Conservation (phyloP, 495 filamentous ascomycete genomes). For the Penicilliopsis zonata region DNA sequence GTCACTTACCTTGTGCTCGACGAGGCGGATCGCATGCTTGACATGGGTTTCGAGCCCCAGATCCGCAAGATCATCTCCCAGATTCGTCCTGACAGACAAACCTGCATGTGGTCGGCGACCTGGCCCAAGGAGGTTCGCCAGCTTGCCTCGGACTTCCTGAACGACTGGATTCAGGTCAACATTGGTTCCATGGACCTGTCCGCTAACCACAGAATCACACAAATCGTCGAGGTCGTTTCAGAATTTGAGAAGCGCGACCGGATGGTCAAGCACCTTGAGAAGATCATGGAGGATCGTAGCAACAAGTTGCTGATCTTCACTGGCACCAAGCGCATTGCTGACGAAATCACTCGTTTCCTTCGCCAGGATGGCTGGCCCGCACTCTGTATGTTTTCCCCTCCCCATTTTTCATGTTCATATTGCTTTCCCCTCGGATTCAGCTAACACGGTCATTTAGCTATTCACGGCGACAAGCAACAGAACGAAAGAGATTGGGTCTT, state of each 20-base stretch:
- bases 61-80: slow-evolving; percentile 96
- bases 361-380: slow-evolving; percentile 99
- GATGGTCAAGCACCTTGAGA: slow-evolving; percentile 96
- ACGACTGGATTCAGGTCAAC: slow-evolving; percentile 97
- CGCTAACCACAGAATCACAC: slow-evolving; percentile 96
- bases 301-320: slow-evolving; percentile 96
- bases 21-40: slow-evolving; percentile 98
- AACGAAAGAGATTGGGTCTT: slow-evolving; percentile 99
- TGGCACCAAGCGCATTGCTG: slow-evolving; percentile 95
- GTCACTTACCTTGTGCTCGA: slow-evolving; percentile 97
- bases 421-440: neutral
- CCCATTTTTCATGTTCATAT: neutral
- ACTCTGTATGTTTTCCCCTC: slow-evolving; percentile 56
- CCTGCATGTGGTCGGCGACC: slow-evolving; percentile 99
- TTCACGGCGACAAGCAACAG: slow-evolving; percentile 98
- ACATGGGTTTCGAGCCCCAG: slow-evolving; percentile 99
- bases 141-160: slow-evolving; percentile 87
- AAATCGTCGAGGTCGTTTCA: slow-evolving; percentile 89
- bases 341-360: slow-evolving; percentile 97
- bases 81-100: slow-evolving; percentile 97
- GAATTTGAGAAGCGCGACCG: slow-evolving; percentile 96
- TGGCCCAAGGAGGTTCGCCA: slow-evolving; percentile 99
- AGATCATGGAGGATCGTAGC: slow-evolving; percentile 89
- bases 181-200: slow-evolving; percentile 94
- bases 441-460: slow-evolving; percentile 53